Percentiles rank a stretch among this genome's conserved stretches.
Evolutionary conservation across 1,284 basidiomycete species (phyloP).

Genomic region (Pyrrhoderma noxium): DNA sequence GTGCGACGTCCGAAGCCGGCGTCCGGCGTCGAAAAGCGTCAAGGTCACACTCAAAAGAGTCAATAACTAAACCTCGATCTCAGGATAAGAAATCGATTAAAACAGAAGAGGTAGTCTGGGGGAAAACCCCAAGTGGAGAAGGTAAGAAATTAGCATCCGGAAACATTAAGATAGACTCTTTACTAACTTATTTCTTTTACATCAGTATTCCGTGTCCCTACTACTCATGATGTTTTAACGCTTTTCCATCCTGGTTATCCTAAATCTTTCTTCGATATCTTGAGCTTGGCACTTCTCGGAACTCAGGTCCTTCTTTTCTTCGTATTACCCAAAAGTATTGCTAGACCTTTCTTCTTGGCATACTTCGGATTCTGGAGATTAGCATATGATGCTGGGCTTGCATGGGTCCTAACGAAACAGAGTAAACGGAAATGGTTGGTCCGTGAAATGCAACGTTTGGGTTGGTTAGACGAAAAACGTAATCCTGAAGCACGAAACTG

Average conservation of each 20-base stretch:
- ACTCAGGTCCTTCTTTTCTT: constrained; percentile 78
- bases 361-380: constrained; percentile 93
- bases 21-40: constrained; percentile 12
- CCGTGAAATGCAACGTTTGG: constrained; percentile 65
- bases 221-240: constrained; percentile 92
- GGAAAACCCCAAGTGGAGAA: constrained; percentile 78
- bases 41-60: not conserved
- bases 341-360: constrained; percentile 67
- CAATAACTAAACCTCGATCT: not conserved
- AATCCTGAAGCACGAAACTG: constrained; percentile 63
- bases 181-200: not conserved
- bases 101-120: constrained; percentile 69
- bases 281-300: constrained; percentile 76
- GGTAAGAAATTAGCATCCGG: constrained; percentile 39
- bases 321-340: constrained; percentile 46
- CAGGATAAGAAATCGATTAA: constrained; percentile 8
- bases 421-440: constrained; percentile 94
- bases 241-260: constrained; percentile 84
- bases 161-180: constrained; percentile 1
- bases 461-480: constrained; percentile 80
- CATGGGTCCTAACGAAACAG: constrained; percentile 90
- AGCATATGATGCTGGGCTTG: constrained; percentile 90
- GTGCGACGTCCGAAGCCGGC: constrained; percentile 4
- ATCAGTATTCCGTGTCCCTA: constrained; percentile 90
- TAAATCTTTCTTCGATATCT: constrained; percentile 87